Evolutionary conservation across 139 green algal species (phyloP), one percentile per base, ranked within the genome.

Genomic region (Chlamydomonas sphaeroides): DNA sequence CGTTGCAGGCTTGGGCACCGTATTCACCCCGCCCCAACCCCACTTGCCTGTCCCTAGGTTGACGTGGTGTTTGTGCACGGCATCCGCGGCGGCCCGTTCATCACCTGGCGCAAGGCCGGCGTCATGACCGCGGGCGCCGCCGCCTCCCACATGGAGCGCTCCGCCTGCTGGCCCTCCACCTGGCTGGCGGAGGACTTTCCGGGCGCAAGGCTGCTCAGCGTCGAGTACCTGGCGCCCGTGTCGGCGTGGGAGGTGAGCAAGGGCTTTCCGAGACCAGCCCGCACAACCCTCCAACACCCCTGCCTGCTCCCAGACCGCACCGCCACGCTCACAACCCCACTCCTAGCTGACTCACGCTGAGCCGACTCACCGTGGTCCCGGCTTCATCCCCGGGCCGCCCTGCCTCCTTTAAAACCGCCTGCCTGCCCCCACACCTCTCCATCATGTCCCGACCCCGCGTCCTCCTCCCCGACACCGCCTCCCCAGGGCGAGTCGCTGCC

Each of bases 51-150:
- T n/a, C n/a, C n/a, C n/a, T n/a, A n/a, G n/a, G 72, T 96, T 28
- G 95, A 98, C 68, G 83, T 98, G 30, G 94, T 98, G 15, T 98
- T 98, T 83, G 87, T 98, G 38, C 95, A 98, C 79, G 95, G 95
- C 89, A 95, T 98, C 66, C 77, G 93, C 0, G 95, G 95, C 20
- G 95, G 95, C 4, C 90, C 95, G 0, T 98, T 98, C 87, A 92
- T 93, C 45, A 96, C 95, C 0, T 98, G 95, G 95, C 78, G 90
- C 15, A 88, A 88, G 65, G 76, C 62, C 26, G 76, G 45, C 7
- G 76, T 83, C 6, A 72, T 69, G 53, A 53, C 71, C 38, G 53
- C 73, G 6, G 62, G 65, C 65, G 69, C 39, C 45, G 59, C 70
- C 57, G 68, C 53, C 25, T 59, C 65, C 61, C 77, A 86, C 68